Evolutionary conservation across 164 flowering plant genomes (phyloP).

Genomic region (Berberis vulgaris): DNA sequence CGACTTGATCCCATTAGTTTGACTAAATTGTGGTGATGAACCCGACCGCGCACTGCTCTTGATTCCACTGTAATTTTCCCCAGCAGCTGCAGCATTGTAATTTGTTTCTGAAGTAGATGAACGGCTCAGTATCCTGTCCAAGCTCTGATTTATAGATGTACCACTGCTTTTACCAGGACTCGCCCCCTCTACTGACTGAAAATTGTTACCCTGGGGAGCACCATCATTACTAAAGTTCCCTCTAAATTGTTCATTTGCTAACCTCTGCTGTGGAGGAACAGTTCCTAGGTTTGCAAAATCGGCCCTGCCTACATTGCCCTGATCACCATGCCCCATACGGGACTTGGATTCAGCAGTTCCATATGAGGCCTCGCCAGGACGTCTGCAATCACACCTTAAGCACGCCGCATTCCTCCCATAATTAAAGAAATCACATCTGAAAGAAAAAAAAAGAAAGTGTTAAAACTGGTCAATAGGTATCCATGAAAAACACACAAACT

Average conservation of each 20-base stretch:
- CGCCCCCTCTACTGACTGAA: slow-evolving; percentile 8
- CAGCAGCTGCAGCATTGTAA: slow-evolving; percentile 4
- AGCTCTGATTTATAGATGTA: slow-evolving; percentile 18
- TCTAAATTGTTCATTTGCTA: slow-evolving; percentile 32
- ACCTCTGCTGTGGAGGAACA: slow-evolving; percentile 56
- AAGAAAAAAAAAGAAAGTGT: not conserved
- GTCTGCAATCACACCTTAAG: slow-evolving; percentile 85
- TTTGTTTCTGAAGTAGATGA: slow-evolving; percentile 21
- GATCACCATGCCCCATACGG: slow-evolving; percentile 9
- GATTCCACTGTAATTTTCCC: not conserved
- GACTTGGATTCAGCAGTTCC: slow-evolving; percentile 10
- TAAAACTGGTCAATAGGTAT: not conserved
- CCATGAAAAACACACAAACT: not conserved
- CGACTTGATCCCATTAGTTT: slow-evolving; percentile 23
- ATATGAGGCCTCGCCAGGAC: slow-evolving; percentile 26
- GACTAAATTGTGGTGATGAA: not conserved
- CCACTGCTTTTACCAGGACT: slow-evolving; percentile 12
- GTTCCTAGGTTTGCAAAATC: slow-evolving; percentile 66
- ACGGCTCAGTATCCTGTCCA: slow-evolving; percentile 39
- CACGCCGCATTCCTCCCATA: slow-evolving; percentile 69
- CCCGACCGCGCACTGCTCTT: slow-evolving; percentile 4
- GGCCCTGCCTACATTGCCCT: slow-evolving; percentile 14
- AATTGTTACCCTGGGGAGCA: slow-evolving; percentile 16
- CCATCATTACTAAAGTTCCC: slow-evolving; percentile 30
- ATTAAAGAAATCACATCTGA: slow-evolving; percentile 86